Conservation (phyloP, 2,329 filamentous ascomycete species). For the Leptographium wingfieldii region DNA sequence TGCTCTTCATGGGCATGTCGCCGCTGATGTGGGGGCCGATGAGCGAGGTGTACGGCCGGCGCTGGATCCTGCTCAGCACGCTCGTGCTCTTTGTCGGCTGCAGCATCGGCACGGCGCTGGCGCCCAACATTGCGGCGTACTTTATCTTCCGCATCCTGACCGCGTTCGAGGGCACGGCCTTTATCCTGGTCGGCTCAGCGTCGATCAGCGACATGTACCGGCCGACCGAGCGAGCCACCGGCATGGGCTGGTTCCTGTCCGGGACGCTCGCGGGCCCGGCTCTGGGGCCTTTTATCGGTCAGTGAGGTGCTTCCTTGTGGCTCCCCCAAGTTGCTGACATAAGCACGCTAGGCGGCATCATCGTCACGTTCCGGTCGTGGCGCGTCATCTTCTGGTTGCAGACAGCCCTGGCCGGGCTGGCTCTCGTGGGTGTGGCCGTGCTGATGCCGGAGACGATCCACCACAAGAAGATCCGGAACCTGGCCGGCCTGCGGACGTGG, state of each 20-base stretch:
- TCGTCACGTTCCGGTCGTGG: constrained; percentile 56
- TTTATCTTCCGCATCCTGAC: constrained; percentile 58
- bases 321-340: not conserved
- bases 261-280: constrained; percentile 55
- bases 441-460: constrained; percentile 59
- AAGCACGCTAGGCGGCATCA: constrained; percentile 40
- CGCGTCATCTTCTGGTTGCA: constrained; percentile 61
- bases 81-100: constrained; percentile 49
- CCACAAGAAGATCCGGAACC: constrained; percentile 39
- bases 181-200: constrained; percentile 53
- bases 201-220: constrained; percentile 47
- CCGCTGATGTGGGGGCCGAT: constrained; percentile 56
- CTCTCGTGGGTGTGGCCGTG: constrained; percentile 41
- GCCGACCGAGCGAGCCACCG: constrained; percentile 51
- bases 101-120: constrained; percentile 51
- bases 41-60: constrained; percentile 43
- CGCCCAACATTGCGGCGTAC: constrained; percentile 52
- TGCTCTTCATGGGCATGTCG: constrained; percentile 57
- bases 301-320: not conserved
- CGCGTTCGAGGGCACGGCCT: constrained; percentile 57
- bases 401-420: constrained; percentile 44
- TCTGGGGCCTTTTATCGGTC: constrained; percentile 44
- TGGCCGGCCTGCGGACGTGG: constrained; percentile 31
- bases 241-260: constrained; percentile 52
- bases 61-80: constrained; percentile 41